These are phyloP conservation scores for Colletotrichum liaoningense DNA, from an alignment of 2,329 filamentous ascomycete species.

Conservation along the genomic window DNA sequence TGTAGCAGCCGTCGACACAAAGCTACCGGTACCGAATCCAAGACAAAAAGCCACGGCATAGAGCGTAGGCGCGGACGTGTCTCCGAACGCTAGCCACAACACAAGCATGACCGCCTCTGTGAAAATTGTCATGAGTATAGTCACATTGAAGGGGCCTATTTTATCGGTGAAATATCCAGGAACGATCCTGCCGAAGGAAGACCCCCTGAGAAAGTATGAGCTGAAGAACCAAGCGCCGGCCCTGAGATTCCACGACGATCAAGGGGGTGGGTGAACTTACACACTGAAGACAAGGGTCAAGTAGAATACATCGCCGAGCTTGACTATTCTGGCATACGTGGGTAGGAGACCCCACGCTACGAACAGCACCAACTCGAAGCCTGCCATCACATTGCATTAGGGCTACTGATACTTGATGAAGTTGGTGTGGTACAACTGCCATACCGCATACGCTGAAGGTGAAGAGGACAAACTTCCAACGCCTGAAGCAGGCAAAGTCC, in stretches of 20 bases:
- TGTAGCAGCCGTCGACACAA: conserved; percentile 38
- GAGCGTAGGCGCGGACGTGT: conserved; percentile 35
- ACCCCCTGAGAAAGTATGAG: conserved; percentile 38
- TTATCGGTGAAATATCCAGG: conserved; percentile 38
- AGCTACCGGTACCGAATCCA: conserved; percentile 44
- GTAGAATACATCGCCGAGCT: conserved; percentile 42
- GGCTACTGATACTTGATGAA: not conserved
- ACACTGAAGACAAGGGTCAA: conserved; percentile 46
- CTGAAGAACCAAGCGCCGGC: not conserved
- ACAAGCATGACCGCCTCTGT: conserved; percentile 39
- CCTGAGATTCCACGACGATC: not conserved
- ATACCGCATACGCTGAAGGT: conserved; percentile 43
- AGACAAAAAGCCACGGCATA: conserved; percentile 42
- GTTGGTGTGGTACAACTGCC: not conserved
- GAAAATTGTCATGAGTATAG: conserved; percentile 40
- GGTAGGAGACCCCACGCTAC: conserved; percentile 46
- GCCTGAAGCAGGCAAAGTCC: conserved; percentile 34
- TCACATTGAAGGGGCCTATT: conserved; percentile 42
- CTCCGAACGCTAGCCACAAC: conserved; percentile 44
- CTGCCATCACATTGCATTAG: conserved; percentile 35
- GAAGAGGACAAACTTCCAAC: conserved; percentile 42
- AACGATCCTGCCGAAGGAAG: conserved; percentile 41
- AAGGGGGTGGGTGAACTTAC: conserved; percentile 37
- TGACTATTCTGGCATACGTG: conserved; percentile 40
- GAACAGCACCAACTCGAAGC: conserved; percentile 45